Evolutionary conservation across 306 rosid species (phyloP), one percentile per base, ranked within the genome.

Genomic region (Lagenaria siceraria): DNA sequence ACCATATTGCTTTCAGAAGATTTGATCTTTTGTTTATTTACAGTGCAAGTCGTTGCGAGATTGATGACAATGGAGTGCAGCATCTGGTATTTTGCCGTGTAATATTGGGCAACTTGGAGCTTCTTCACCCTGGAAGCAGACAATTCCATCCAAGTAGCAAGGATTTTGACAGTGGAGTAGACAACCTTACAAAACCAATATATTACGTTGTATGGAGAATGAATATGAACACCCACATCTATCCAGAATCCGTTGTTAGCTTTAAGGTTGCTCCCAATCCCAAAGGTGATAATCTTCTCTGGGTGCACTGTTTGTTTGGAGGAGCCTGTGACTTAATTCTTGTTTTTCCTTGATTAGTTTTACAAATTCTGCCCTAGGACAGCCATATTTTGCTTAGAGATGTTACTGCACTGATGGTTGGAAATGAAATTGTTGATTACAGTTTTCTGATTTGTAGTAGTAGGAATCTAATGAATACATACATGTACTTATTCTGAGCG

Each of bases 151-250:
- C 98, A 61, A 78, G 96, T 89, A 81, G 88, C 83, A 78, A 74
- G 74, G 91, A 87, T 52, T 90, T 80, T 86, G 98, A 94, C 83
- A 90, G 87, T 85, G 97, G 98, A 81, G 94, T 91, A 79, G 96
- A 94, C 84, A 89, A 87, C 83, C 78, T 90, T 78, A 81, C 83
- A 81, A 80, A 78, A 78, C 97, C 98, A n/a, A 85, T 70, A 55
- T 64, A 73, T 83, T 90, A 82, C 78, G 24, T 87, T 59, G 79
- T 91, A 52, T 94, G 98, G 98, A 87, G 86, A 83, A 86, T 90
- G 92, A 94, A 91, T 76, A 81, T 83, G 85, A 88, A 90, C 62
- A 87, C 97, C 53, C 96, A 91, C 84, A 84, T 94, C 80, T 86
- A 83, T 89, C 97, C 96, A 36, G 97, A 94, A 87, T 88, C 82